Conservation (phyloP, 352 stramenopile species). For the Globisporangium middletonii region DNA sequence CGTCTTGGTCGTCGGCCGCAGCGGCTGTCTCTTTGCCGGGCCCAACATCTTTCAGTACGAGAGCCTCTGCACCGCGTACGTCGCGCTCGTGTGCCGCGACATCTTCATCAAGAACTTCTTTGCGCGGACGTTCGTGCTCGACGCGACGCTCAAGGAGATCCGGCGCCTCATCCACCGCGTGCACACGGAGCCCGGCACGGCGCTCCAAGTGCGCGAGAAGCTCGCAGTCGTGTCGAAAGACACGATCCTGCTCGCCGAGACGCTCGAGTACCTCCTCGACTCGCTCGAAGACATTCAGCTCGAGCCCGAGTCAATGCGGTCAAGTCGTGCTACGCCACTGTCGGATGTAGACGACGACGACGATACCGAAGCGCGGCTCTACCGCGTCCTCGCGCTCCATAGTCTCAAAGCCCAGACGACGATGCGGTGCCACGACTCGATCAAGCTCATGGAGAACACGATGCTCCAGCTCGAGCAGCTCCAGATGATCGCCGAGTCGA, state of each 20-base stretch:
- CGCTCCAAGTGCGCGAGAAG: conserved; percentile 86
- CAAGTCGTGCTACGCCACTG: no score
- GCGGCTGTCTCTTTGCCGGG: conserved; percentile 91
- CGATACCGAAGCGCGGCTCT: conserved; percentile 63
- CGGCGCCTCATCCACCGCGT: conserved; percentile 87
- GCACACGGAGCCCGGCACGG: conserved; percentile 78
- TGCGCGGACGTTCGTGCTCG: conserved; percentile 93
- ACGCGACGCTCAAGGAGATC: conserved; percentile 94
- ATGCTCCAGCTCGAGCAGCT: conserved; percentile 92
- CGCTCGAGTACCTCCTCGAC: conserved; percentile 94
- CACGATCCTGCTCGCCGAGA: conserved; percentile 95
- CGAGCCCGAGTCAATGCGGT: no score
- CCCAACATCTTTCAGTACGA: conserved; percentile 96
- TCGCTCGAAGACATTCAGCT: conserved; percentile 87
- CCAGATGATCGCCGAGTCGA: conserved; percentile 90
- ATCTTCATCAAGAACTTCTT: conserved; percentile 99
- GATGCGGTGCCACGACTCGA: conserved; percentile 91
- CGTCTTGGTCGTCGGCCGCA: conserved; percentile 92
- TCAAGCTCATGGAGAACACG: conserved; percentile 93
- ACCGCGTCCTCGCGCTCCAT: conserved; percentile 90
- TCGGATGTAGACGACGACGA: conserved; percentile 24
- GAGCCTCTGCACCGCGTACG: conserved; percentile 92
- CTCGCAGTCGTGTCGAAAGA: conserved; percentile 91
- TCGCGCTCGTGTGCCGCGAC: conserved; percentile 95
- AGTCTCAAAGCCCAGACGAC: conserved; percentile 87